phyloP scores from a whole-genome alignment of 140 eudicot species.

The Anethum foeniculum region DNA sequence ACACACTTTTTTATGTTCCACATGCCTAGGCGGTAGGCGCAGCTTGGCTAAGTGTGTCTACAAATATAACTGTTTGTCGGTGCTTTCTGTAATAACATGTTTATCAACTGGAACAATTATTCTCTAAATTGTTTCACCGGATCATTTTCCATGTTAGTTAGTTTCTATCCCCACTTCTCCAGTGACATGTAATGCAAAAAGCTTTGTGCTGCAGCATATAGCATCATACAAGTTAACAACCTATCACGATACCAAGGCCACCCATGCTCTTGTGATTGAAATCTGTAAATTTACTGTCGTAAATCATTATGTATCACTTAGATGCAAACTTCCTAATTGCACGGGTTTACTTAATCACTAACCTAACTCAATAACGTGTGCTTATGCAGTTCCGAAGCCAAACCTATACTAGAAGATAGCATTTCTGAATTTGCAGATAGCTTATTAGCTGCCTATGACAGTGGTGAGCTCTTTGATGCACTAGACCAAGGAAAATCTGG shows the following conservation, averaged over 20 bases:
- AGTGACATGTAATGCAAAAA: not conserved
- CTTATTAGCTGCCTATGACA: slow-evolving; percentile 71
- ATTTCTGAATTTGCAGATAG: slow-evolving; percentile 63
- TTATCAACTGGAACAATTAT: not conserved
- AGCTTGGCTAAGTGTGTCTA: not conserved
- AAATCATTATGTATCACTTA: not conserved
- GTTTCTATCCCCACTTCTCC: not conserved
- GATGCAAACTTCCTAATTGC: not conserved
- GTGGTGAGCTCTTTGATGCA: slow-evolving; percentile 60
- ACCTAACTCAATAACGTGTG: not conserved
- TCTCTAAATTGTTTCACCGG: not conserved
- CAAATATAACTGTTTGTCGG: not conserved
- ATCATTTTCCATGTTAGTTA: not conserved
- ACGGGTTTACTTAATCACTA: not conserved
- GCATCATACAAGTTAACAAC: not conserved
- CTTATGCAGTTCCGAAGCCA: slow-evolving; percentile 63
- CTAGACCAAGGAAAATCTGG: slow-evolving; percentile 71
- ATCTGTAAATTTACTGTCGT: not conserved
- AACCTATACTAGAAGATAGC: slow-evolving; percentile 51
- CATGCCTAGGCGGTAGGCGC: not conserved
- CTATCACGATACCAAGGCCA: not conserved
- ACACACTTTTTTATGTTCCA: not conserved
- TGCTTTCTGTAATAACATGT: not conserved
- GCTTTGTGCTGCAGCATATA: not conserved
- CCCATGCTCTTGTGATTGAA: not conserved